Base-by-base conservation (phyloP, 768 basidiomycete genomes). In the Russula earlei region DNA sequence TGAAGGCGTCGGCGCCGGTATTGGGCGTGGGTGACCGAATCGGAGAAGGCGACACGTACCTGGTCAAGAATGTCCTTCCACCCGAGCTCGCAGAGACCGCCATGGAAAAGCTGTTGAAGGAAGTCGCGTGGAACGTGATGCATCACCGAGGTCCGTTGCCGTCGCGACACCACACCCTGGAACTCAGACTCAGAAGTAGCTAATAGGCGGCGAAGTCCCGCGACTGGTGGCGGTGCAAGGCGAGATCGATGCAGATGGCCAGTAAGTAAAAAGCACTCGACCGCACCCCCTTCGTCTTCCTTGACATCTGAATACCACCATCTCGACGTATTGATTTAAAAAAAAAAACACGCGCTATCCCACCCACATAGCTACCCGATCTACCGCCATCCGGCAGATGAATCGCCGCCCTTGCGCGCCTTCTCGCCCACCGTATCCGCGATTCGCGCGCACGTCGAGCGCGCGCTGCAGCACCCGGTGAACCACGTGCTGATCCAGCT, bases 401-500 rank as follows among this genome's bases (percentile, higher is more conserved):
- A 83, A 62, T 85, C 85, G 0, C 88, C 88, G 25, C 76, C 79
- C 2, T 74, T 89, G 27, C 68, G 70, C 12, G 76, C 78, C 1
- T 90, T 88, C 71, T 81, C 85, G 4, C 77, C 81, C 0, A 87
- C 84, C 0, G 84, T 91, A 22, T 71, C 78, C 1, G 65, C 70
- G 22, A 89, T 91, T 59, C 83, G 81, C 5, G 70, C 76, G 33
- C 75, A 78, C 49, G 84, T 87, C 25, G 79, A 89, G 62, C 69
- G 72, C 52, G 74, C 75, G 7, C 67, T 83, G 11, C 63, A 71
- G 24, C 86, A 87, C 54, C 83, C 82, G 0, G 80, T 91, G 5
- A 91, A 91, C 64, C 88, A 91, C 62, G 88, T 87, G 46, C 77
- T 91, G 29, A 87, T 91, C 48, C 89, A 91, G 64, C 76, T 80